phyloP scores from a whole-genome alignment of 2,329 filamentous ascomycete genomes.

The Elsinoe ampelina region DNA sequence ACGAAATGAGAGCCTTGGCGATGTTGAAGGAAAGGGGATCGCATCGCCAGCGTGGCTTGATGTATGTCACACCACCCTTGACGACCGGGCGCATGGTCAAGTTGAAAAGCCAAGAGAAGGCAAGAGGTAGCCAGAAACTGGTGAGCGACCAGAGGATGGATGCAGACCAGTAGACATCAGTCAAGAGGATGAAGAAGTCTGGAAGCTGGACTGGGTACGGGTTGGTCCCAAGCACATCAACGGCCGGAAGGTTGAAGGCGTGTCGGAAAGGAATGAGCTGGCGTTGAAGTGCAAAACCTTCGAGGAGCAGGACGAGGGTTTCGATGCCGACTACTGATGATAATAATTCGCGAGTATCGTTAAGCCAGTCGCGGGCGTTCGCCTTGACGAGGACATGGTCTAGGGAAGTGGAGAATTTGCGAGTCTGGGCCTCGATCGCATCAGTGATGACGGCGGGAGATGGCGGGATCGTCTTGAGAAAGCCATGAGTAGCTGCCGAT shows the following conservation, averaged over 20 bases:
- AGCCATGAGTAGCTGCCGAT: constrained; percentile 17
- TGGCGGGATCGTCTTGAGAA: constrained; percentile 52
- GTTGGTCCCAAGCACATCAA: constrained; percentile 44
- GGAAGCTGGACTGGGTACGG: constrained; percentile 56
- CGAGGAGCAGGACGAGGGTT: constrained; percentile 56
- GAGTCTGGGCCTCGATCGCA: constrained; percentile 62
- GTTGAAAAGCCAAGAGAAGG: constrained; percentile 85
- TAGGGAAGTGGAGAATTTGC: constrained; percentile 58
- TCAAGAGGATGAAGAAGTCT: constrained; percentile 71
- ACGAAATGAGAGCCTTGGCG: constrained; percentile 71
- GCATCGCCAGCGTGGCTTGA: constrained; percentile 48
- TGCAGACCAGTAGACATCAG: constrained; percentile 62
- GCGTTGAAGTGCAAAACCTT: constrained; percentile 59
- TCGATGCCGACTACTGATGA: constrained; percentile 67
- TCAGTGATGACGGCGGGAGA: constrained; percentile 70
- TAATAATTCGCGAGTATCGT: constrained; percentile 58
- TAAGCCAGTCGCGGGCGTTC: constrained; percentile 56
- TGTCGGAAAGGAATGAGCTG: constrained; percentile 64
- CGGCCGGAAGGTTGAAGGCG: constrained; percentile 61
- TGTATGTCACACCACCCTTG: constrained; percentile 30
- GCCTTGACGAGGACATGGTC: constrained; percentile 55
- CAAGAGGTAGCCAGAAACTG: constrained; percentile 62
- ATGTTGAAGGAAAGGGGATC: constrained; percentile 90
- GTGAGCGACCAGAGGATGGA: constrained; percentile 63
- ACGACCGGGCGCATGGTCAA: constrained; percentile 52